Conservation (phyloP, 2,329 filamentous ascomycete genomes). For the Colletotrichum sp. region DNA sequence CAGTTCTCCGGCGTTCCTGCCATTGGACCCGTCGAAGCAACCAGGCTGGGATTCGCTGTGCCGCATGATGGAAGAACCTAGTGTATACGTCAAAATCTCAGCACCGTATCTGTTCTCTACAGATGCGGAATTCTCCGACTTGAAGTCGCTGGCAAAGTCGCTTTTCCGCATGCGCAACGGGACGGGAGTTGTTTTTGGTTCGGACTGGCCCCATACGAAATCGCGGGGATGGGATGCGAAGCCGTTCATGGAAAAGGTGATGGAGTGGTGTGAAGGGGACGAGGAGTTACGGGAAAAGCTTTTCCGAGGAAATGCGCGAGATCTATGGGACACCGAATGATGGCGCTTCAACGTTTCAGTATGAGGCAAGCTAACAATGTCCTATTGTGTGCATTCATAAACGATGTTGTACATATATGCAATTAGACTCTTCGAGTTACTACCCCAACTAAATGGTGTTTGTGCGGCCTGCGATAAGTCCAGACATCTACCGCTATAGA, state of each 20-base stretch:
- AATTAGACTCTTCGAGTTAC: too few relatives aligned
- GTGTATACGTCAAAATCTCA: background rate
- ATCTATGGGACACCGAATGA: background rate
- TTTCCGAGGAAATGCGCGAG: background rate
- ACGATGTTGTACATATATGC: too few relatives aligned
- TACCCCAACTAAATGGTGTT: too few relatives aligned
- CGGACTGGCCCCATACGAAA: background rate
- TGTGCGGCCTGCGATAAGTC: too few relatives aligned
- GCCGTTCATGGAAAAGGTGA: background rate
- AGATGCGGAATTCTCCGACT: accelerated
- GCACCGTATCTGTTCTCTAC: background rate
- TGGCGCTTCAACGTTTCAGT: accelerated
- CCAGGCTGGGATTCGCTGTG: background rate
- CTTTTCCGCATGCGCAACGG: background rate
- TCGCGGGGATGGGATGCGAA: background rate
- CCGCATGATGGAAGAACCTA: background rate
- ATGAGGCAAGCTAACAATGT: background rate
- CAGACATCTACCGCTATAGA: accelerated
- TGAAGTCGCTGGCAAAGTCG: background rate
- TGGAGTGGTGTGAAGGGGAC: background rate
- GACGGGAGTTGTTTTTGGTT: background rate
- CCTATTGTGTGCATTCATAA: too few relatives aligned
- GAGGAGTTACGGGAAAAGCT: background rate
- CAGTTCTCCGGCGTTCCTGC: background rate
- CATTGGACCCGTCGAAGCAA: background rate